phyloP scores from a whole-genome alignment of 1,284 basidiomycete species.

The Malassezia nana region DNA sequence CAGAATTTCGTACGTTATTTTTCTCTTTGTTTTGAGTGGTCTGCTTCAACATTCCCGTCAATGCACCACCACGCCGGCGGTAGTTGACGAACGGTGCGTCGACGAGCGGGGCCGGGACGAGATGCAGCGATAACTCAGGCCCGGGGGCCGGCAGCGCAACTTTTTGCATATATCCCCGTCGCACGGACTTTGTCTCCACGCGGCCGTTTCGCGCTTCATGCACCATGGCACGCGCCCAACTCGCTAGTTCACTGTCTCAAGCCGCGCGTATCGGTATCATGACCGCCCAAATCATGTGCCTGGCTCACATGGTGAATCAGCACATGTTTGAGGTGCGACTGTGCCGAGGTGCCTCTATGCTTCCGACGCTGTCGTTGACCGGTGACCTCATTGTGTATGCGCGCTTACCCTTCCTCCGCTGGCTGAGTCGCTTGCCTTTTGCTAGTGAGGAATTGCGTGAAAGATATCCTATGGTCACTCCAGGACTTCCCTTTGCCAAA shows the following conservation, averaged over 20 bases:
- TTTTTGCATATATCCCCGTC: not conserved
- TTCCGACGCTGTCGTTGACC: slow-evolving; percentile 33
- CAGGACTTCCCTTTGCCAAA: slow-evolving; percentile 15
- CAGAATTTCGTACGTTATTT: slow-evolving; percentile 19
- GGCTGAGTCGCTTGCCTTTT: slow-evolving; percentile 1
- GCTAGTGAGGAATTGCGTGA: not conserved
- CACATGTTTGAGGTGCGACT: slow-evolving; percentile 30
- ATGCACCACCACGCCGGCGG: not conserved
- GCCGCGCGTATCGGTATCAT: slow-evolving; percentile 6
- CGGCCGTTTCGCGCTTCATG: not conserved
- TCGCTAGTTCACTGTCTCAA: not conserved
- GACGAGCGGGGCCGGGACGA: not conserved
- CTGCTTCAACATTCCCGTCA: slow-evolving; percentile 6
- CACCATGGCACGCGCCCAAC: not conserved
- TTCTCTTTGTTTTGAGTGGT: not conserved
- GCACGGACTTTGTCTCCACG: no score
- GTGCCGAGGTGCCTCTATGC: slow-evolving; percentile 38
- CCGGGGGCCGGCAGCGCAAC: not conserved
- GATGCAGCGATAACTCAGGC: not conserved
- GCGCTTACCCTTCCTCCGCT: slow-evolving; percentile 22
- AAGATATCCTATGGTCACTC: not conserved
- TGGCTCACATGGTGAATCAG: slow-evolving; percentile 27
- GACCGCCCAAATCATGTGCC: slow-evolving; percentile 24
- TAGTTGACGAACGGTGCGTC: not conserved
- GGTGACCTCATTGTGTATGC: slow-evolving; percentile 36